Conservation (phyloP, 148 eudicot species). For the Rhododendron ferrugineum region DNA sequence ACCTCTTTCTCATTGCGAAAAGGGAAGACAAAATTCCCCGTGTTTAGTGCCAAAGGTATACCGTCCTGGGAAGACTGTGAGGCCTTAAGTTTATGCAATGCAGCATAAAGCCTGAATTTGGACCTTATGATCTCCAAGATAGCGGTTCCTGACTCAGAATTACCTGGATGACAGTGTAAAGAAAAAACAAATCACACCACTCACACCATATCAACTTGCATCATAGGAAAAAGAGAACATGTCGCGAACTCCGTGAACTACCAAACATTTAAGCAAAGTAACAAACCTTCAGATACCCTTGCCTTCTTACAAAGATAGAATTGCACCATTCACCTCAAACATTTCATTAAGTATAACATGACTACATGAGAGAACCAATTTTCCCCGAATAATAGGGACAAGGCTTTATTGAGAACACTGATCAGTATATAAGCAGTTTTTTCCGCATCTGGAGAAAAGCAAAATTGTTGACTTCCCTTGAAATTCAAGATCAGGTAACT, state of each 20-base stretch:
- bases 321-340: neutral
- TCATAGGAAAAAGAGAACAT: neutral
- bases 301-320: neutral
- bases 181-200: neutral
- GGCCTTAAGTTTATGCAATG: slow-evolving; percentile 21
- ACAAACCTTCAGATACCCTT: neutral
- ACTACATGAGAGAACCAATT: neutral
- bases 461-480: neutral
- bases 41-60: slow-evolving; percentile 12
- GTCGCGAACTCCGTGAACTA: neutral
- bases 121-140: slow-evolving; percentile 53
- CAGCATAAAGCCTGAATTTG: slow-evolving; percentile 32
- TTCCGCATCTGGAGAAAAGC: neutral
- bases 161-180: slow-evolving; percentile 27
- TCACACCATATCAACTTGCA: neutral
- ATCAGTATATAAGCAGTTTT: neutral
- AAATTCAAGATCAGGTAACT: too few species aligned
- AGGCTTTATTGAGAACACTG: neutral
- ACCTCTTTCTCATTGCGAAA: slow-evolving; percentile 10
- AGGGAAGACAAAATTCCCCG: slow-evolving; percentile 6
- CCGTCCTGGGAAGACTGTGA: neutral
- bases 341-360: neutral
- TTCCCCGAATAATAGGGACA: neutral
- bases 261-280: neutral
- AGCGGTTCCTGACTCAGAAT: slow-evolving; percentile 22